Evolutionary conservation across 2,329 filamentous ascomycete genomes (phyloP).

Genomic region (Aspergillus luchuensis): DNA sequence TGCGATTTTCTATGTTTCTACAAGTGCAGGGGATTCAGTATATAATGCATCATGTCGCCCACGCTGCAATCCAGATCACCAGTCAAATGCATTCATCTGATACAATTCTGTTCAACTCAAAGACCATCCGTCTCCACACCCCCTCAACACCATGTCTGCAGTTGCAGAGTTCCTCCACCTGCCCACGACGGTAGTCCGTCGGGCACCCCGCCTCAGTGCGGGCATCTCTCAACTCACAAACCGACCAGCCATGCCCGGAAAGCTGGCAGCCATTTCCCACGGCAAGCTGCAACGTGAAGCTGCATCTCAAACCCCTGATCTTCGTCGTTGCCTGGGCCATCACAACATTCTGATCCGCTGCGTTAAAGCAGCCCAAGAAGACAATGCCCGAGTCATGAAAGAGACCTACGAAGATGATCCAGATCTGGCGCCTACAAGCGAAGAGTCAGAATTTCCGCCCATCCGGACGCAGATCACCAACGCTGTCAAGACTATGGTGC

Average conservation of each 20-base stretch:
- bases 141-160: background rate
- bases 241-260: slow-evolving; percentile 5
- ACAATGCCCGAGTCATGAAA: slow-evolving; percentile 3
- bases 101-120: background rate
- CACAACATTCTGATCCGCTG: slow-evolving; percentile 19
- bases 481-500: slow-evolving; percentile 18
- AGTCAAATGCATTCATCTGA: background rate
- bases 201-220: slow-evolving; percentile 9
- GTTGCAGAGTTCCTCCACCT: slow-evolving; percentile 5
- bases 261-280: slow-evolving; percentile 18
- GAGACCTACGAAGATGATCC: slow-evolving; percentile 4
- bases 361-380: slow-evolving; percentile 17
- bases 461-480: slow-evolving; percentile 15
- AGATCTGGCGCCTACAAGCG: background rate
- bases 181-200: slow-evolving; percentile 7
- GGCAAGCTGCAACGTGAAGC: slow-evolving; percentile 20
- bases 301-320: slow-evolving; percentile 14
- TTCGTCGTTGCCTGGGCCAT: slow-evolving; percentile 22
- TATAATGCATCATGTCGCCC: background rate
- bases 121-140: background rate
- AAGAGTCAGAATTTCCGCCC: background rate
- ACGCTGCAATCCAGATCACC: too few relatives aligned
- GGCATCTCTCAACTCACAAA: slow-evolving; percentile 7
- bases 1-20: background rate
- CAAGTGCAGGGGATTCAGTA: background rate